A percentile compares a stretch with the other conserved stretches of the same genome.
These are phyloP conservation scores for Aspergillus nanangensis DNA, from an alignment of 495 filamentous ascomycete species.

Conservation along the genomic window DNA sequence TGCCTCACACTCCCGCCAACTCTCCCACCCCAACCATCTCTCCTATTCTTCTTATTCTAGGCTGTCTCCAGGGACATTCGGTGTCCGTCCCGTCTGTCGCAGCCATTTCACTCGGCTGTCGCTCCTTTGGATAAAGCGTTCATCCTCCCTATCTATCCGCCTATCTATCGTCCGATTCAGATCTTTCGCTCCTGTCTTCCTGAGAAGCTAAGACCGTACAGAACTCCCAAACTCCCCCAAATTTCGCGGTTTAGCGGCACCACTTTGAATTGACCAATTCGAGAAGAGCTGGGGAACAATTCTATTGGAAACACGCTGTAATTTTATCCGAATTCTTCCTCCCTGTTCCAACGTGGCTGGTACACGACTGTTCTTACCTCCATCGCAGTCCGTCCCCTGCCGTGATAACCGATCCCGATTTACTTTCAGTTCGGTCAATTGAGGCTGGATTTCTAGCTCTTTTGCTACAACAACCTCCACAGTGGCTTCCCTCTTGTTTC, in stretches of 20 bases:
- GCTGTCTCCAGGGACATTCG: too few relatives aligned
- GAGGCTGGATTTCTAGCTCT: slow-evolving; percentile 34
- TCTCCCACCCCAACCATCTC: too few relatives aligned
- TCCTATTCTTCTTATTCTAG: too few relatives aligned
- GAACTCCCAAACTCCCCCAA: too few relatives aligned
- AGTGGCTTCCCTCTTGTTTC: slow-evolving; percentile 47
- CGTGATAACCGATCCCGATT: slow-evolving; percentile 3
- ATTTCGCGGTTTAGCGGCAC: too few relatives aligned
- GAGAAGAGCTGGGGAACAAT: too few relatives aligned
- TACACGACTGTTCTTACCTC: slow-evolving; percentile 8
- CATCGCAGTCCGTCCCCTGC: slow-evolving; percentile 1
- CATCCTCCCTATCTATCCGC: not conserved
- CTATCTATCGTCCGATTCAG: slow-evolving; percentile 3
- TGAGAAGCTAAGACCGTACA: too few relatives aligned
- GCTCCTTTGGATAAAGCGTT: not conserved
- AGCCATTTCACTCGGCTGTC: too few relatives aligned
- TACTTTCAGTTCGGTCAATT: slow-evolving; percentile 29
- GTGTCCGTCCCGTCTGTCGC: too few relatives aligned
- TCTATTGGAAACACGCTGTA: too few relatives aligned
- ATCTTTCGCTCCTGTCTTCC: slow-evolving; percentile 17
- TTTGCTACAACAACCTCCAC: slow-evolving; percentile 36
- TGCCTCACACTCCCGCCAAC: too few relatives aligned
- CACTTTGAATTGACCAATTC: too few relatives aligned
- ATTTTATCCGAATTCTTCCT: slow-evolving; percentile 16
- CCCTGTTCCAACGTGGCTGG: slow-evolving; percentile 24